phyloP scores from a whole-genome alignment of 352 stramenopile genomes.

The Globisporangium nodosum region DNA sequence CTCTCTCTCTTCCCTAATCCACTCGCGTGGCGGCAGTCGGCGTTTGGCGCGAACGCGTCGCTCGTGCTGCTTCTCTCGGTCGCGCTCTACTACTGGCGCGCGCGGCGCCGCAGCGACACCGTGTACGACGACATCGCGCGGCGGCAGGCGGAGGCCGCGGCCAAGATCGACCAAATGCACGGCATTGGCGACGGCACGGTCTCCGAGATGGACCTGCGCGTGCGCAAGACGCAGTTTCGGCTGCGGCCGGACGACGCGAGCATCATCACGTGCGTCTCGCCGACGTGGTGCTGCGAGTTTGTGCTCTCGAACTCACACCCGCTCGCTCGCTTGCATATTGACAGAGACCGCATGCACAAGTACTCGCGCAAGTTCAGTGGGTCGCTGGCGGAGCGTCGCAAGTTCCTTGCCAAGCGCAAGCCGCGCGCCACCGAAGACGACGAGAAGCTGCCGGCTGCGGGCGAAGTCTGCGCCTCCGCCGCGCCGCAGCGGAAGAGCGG shows the following conservation, averaged over 20 bases:
- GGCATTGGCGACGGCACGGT: constrained; percentile 45
- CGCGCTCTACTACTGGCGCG: constrained; percentile 59
- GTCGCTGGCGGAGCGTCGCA: constrained; percentile 54
- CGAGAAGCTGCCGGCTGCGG: constrained; percentile 4
- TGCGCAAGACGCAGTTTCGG: constrained; percentile 69
- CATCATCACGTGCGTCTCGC: constrained; percentile 63
- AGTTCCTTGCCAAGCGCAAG: constrained; percentile 52
- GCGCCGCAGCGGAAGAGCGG: constrained; percentile 1
- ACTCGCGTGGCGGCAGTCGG: constrained; percentile 21
- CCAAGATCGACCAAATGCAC: constrained; percentile 65
- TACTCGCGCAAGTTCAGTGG: constrained; percentile 74
- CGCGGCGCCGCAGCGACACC: constrained; percentile 43
- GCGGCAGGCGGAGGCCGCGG: constrained; percentile 44
- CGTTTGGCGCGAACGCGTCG: constrained; percentile 57
- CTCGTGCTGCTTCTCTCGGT: constrained; percentile 58
- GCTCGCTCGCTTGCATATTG: neutral
- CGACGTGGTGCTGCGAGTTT: neutral
- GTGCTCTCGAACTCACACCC: neutral
- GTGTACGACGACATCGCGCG: constrained; percentile 70
- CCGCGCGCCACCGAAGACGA: constrained; percentile 28
- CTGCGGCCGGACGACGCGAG: constrained; percentile 45
- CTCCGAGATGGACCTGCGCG: constrained; percentile 33
- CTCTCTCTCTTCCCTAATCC: neutral
- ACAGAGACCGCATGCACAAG: constrained; percentile 61
- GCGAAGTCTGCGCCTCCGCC: constrained; percentile 1